Evolutionary conservation across 768 basidiomycete species (phyloP).

Genomic region (Boletus patriciae): DNA sequence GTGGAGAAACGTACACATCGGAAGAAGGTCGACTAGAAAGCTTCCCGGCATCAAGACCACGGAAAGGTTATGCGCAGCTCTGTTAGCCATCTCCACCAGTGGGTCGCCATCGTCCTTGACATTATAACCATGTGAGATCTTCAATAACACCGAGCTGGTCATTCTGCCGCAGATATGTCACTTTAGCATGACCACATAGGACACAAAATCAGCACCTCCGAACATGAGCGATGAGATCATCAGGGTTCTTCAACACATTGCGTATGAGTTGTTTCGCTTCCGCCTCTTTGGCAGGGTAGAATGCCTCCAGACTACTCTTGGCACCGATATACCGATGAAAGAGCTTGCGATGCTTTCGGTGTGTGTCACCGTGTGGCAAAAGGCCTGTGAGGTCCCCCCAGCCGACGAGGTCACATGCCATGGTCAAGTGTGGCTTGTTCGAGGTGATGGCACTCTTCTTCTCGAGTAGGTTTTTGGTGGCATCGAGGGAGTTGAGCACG

Average conservation of each 20-base stretch:
- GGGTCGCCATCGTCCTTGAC: constrained; percentile 34
- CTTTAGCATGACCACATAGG: neutral
- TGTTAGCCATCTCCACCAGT: constrained; percentile 30
- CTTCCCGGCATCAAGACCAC: neutral
- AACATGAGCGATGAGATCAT: constrained; percentile 2
- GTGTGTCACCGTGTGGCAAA: constrained; percentile 6
- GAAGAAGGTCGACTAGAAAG: constrained; percentile 9
- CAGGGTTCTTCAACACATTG: constrained; percentile 1
- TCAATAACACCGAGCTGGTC: constrained; percentile 30
- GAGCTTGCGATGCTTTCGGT: constrained; percentile 8
- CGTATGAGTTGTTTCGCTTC: constrained; percentile 7
- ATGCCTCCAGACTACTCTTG: constrained; percentile 1
- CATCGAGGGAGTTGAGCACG: constrained; percentile 47
- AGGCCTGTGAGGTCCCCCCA: constrained; percentile 5
- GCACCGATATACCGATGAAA: constrained; percentile 9
- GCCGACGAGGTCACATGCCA: constrained; percentile 25
- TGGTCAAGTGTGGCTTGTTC: constrained; percentile 7
- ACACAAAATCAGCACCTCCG: neutral
- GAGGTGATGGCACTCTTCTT: constrained; percentile 10
- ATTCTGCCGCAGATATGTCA: neutral
- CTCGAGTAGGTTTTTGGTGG: constrained; percentile 14
- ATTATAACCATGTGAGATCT: constrained; percentile 36
- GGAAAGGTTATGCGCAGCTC: constrained; percentile 18
- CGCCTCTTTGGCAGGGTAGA: constrained; percentile 3
- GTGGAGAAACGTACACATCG: constrained; percentile 3